A percentile compares a stretch with the other conserved stretches of the same genome.
These are phyloP conservation scores for Phascolomyces articulosus DNA, from an alignment of 371 early-diverging fungal genomes.

Conservation along the genomic window DNA sequence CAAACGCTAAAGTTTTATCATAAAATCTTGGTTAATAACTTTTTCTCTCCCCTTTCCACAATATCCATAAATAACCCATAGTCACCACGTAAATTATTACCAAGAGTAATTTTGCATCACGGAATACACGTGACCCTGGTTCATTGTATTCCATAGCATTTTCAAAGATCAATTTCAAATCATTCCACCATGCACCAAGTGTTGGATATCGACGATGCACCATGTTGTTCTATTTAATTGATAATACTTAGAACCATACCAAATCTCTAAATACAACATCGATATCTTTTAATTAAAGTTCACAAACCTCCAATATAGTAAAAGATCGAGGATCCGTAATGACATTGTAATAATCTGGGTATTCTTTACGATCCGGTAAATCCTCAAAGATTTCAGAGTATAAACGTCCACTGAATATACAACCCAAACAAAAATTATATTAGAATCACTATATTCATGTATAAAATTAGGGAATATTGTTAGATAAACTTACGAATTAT, in stretches of 20 bases:
- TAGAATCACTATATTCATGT: neutral
- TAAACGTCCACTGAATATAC: constrained; percentile 55
- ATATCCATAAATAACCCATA: too few species aligned
- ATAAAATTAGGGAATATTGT: too few species aligned
- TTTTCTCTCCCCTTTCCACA: too few species aligned
- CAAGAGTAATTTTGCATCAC: constrained; percentile 65
- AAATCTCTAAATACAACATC: too few species aligned
- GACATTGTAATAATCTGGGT: constrained; percentile 91
- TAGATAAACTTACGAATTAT: constrained; percentile 36
- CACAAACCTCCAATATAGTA: constrained; percentile 49
- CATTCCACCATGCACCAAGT: constrained; percentile 67
- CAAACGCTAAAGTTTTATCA: constrained; percentile 23
- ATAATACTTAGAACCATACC: too few species aligned
- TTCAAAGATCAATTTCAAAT: constrained; percentile 70
- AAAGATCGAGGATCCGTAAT: constrained; percentile 80
- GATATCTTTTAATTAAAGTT: too few species aligned
- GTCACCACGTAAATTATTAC: constrained; percentile 18
- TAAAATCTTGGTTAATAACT: too few species aligned
- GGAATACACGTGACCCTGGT: constrained; percentile 69
- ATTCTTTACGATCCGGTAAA: constrained; percentile 74
- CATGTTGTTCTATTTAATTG: constrained; percentile 49
- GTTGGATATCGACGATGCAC: constrained; percentile 56
- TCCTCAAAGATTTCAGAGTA: constrained; percentile 78
- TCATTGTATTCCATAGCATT: constrained; percentile 82
- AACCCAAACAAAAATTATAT: constrained; percentile 1